Evolutionary conservation across 2,329 filamentous ascomycete species (phyloP), one percentile per base, ranked within the genome.

Genomic region (Neofusicoccum ribis): DNA sequence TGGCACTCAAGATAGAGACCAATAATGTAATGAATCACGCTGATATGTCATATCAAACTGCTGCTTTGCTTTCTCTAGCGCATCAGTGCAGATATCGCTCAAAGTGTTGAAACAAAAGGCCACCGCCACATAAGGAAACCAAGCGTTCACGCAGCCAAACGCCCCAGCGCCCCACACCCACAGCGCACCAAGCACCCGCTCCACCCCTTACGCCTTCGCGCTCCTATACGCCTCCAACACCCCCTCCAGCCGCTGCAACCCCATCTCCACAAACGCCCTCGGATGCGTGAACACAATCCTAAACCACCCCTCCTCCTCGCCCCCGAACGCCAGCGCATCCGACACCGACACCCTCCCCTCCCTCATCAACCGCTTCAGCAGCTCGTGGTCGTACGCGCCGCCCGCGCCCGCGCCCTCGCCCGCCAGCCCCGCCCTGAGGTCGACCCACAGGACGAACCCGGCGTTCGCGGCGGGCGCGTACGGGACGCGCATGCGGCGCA

Each of bases 371-470:
- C 71, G 71, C 44, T 78, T 71, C 68, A 79, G 75, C 7, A 77
- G 69, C 23, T 54, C 71, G 8, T 73, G 69, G 31, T 71, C 70
- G 11, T 75, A 60, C 15, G 23, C 23, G 23, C 3, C 23, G 3
- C 23, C 23, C 23, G 23, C 23, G 23, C 23, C 23, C 23, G 23
- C 23, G 23, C 23, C 23, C 23, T 23, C 23, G 23, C 23, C 23
- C 65, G 3, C 66, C 60, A 37, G 37, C 49, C 23, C 54, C n/a
- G 37, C 59, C 36, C 1, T 75, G 14, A 75, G 68, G 65, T 83
- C 77, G 14, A 80, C 70, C 72, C 80, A 83, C 3, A 83, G 64
- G 65, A 82, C 83, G 68, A 83, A 82, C 0, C 79, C 81, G 14
- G 81, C 80, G 66, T 81, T 81, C 20, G 73, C 72, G 27, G 76